phyloP scores from a whole-genome alignment of 2,329 filamentous ascomycete genomes.

The Exutisphaerella laricina region DNA sequence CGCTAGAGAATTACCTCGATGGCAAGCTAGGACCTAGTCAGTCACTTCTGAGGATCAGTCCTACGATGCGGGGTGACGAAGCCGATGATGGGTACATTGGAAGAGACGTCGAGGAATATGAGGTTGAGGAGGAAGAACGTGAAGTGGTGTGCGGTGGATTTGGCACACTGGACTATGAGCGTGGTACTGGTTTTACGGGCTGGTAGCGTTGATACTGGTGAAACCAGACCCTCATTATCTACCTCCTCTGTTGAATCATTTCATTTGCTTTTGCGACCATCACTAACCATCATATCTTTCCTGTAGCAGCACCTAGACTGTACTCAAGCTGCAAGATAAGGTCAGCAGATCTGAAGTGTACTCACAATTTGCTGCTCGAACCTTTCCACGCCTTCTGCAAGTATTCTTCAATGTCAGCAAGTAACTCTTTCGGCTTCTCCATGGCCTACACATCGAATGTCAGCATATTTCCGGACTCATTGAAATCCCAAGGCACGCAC shows the following conservation, averaged over 20 bases:
- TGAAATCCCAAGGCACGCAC: slow-evolving; percentile 4
- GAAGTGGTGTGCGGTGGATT: slow-evolving; percentile 13
- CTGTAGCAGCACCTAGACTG: neutral
- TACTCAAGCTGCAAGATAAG: slow-evolving; percentile 1
- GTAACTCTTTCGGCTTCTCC: slow-evolving; percentile 32
- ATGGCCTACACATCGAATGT: slow-evolving; percentile 26
- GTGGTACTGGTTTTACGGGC: slow-evolving; percentile 14
- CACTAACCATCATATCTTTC: neutral
- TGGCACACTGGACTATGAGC: slow-evolving; percentile 14
- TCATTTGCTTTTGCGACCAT: too few relatives aligned
- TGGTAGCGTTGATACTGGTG: too few relatives aligned
- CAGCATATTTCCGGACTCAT: neutral
- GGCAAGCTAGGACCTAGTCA: slow-evolving; percentile 14
- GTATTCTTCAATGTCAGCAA: slow-evolving; percentile 33
- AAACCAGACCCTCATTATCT: too few relatives aligned
- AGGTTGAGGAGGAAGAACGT: slow-evolving; percentile 9
- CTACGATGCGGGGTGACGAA: slow-evolving; percentile 16
- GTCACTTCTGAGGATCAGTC: slow-evolving; percentile 9
- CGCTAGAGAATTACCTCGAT: slow-evolving; percentile 22
- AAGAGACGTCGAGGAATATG: slow-evolving; percentile 15
- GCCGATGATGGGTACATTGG: slow-evolving; percentile 17
- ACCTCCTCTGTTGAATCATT: too few relatives aligned
- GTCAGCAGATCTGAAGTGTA: neutral
- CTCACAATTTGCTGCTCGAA: slow-evolving; percentile 4
- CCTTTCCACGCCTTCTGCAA: slow-evolving; percentile 29